Evolutionary conservation across 1,139 yeast species (phyloP).

Genomic region (Zygosaccharomyces pseudobailii): DNA sequence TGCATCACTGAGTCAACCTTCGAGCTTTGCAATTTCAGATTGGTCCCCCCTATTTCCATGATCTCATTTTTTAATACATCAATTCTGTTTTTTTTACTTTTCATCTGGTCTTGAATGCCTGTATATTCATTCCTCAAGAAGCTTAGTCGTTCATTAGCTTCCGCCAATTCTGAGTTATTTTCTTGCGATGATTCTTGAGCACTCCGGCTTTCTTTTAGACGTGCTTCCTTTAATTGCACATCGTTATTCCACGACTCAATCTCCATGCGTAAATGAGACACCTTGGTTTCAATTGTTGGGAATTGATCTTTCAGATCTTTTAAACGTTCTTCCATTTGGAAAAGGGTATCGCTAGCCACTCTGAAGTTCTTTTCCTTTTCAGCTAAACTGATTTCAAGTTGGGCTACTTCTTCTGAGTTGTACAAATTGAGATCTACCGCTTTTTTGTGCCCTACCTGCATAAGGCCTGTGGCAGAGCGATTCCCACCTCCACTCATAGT

Average conservation of each 20-base stretch:
- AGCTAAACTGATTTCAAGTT: slow-evolving; percentile 50
- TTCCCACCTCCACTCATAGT: slow-evolving; percentile 97
- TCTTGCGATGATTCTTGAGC: slow-evolving; percentile 14
- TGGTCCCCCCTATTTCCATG: slow-evolving; percentile 89
- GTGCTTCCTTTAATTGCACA: slow-evolving; percentile 22
- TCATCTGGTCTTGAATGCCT: slow-evolving; percentile 50
- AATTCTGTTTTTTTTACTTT: slow-evolving; percentile 55
- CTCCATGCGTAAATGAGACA: slow-evolving; percentile 60
- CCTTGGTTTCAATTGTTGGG: slow-evolving; percentile 65
- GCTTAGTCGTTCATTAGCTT: slow-evolving; percentile 35
- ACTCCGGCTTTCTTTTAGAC: slow-evolving; percentile 31
- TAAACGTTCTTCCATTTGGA: slow-evolving; percentile 57
- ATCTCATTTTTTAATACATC: slow-evolving; percentile 65
- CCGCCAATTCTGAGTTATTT: slow-evolving; percentile 38
- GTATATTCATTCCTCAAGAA: slow-evolving; percentile 25
- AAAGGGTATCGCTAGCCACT: slow-evolving; percentile 47
- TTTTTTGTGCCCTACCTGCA: slow-evolving; percentile 33
- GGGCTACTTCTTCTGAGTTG: slow-evolving; percentile 56
- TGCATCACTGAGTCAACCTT: slow-evolving; percentile 75
- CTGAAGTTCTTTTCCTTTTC: slow-evolving; percentile 55
- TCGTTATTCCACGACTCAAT: slow-evolving; percentile 50
- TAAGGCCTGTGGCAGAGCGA: slow-evolving; percentile 44
- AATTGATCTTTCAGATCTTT: slow-evolving; percentile 54
- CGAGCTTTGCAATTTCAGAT: slow-evolving; percentile 71
- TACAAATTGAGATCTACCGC: slow-evolving; percentile 21